Base-by-base conservation (phyloP, 176 grass and related monocot genomes). In the Oryza longistaminata region DNA sequence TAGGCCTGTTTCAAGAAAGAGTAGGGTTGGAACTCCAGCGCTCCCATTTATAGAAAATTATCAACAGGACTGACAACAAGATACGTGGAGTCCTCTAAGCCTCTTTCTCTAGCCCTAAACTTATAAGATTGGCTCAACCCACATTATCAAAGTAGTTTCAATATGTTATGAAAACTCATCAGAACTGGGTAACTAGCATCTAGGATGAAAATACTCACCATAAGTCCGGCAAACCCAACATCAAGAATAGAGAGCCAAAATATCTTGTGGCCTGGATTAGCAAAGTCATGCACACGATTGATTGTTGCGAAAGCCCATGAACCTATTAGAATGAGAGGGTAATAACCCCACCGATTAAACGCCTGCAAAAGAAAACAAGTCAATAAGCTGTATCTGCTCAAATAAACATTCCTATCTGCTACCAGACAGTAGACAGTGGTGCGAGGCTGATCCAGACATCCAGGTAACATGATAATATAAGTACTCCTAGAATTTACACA, bases 161-260 rank as follows among this genome's bases (percentile, higher is more conserved):
- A 22, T 64, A 58, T 85, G 9, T 55, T 35, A 21, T 31, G 13
- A 9, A 58, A 21, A 37, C 35, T 37, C 40, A 73, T 72, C 33
- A 66, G 68, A 73, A 83, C 16, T 52, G 14, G 17, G 39, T 2
- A 78, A 22, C 62, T 71, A 82, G 21, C 2, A 62, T 74, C 13
- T 37, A 82, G 66, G 33, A 83, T 79, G 17, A 58, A 70, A 82
- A 76, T 11, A 87, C 83, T 87, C 78, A 98, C 96, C 96, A 94
- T 95, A 80, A 98, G 91, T 88, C 93, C 93, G 79, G 93, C 89
- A 64, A 96, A 94, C 4, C 96, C 96, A 85, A 94, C 78, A 86
- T 98, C 93, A 70, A 96, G 88, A 84, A 98, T 86, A 29, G 96
- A 92, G 74, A 98, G 96, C 93, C 93, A 95, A 86, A 98, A 91